Base-by-base conservation (phyloP, 371 early-diverging fungal genomes). In the Dinochytrium kinnereticum region DNA sequence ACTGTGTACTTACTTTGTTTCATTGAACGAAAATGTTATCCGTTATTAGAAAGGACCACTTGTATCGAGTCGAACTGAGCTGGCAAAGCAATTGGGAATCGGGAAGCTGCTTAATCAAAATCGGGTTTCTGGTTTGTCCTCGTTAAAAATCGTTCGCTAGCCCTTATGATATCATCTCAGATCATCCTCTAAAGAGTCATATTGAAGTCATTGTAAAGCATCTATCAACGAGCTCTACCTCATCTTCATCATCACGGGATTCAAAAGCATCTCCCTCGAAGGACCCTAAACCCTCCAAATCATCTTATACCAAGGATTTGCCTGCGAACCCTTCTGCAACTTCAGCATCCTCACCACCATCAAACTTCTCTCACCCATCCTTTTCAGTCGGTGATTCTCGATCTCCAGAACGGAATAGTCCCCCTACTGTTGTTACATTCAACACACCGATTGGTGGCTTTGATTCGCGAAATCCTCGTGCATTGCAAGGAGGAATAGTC, bases 71-170 rank as follows among this genome's bases (percentile, higher is more conserved):
- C 64, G 78, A 10, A 31, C 38, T 38, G 74, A 71, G 30, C 74
- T 77, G 10, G 74, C 78, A 2, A 70, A 68, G n/a, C 67, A 66
- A 44, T 65, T 77, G 5, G 72, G 72, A 15, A 74, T 77, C 65
- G 28, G 57, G 5, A 77, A 77, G 53, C 37, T 72, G 2, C 38
- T 77, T 2, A 50, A 51, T 15, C 66, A 66, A 39, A 77, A 77
- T 68, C 69, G 65, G 28, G 68, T 74, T 15, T 65, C 67, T 40
- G 77, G 77, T 77, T 26, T 24, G 5, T 64, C 50, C 39, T 30
- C 5, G 10, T 5, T 44, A 28, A 31, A 71, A 38, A 33, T 26
- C 3, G 31, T 36, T 30, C 28, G 50, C 19, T 1, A n/a, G n/a
- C n/a, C n/a, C 61, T 61, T 13, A 34, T 26, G 5, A 65, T 44